Base-by-base conservation (phyloP, 1,139 yeast species). In the Kodamaea suecica region DNA sequence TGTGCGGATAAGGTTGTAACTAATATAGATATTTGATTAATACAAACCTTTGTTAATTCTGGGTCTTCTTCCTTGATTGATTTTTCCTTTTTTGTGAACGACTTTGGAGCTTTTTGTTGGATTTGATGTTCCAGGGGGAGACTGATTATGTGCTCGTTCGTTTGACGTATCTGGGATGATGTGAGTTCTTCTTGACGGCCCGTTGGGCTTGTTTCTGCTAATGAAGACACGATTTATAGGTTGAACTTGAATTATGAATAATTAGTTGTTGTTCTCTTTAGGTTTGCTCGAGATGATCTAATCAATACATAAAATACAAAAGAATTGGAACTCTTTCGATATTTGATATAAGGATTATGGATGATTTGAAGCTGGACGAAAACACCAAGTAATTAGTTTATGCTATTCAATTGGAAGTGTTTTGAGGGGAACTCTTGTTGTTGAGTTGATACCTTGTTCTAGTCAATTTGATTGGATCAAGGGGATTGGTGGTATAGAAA, bases 1-100 rank as follows among this genome's bases (percentile, higher is more conserved):
- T 60, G 58, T 13, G 58, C 55, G 20, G 65, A 53, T 40, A 72
- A 57, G 17, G 76, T 68, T 20, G 74, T 60, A 31, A 73, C 57
- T 37, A 79, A 58, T 32, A 80, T 65, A 14, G 75, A 66, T 34
- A 81, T 53, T 53, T 80, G 85, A 30, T 78, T 72, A 42, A 69
- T 53, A 31, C 71, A 59, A 34, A 72, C 72, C 52, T 71, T 69
- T 36, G 64, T 58, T 39, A 69, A 49, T 47, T 69, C 73, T 14
- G 61, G 52, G 45, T 51, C 28, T 11, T 25, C 14, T 8, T 25
- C 28, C 9, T n/a, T 25, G 28, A 13, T 7, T 25, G 15, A 8
- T 5, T 4, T 14, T 12, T 13, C 14, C 28, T 25, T 25, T 6
- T n/a, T 25, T 13, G 28, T 27, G 35, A 25, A 14, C 3, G 27